A percentile compares a stretch with the other conserved stretches of the same genome.
These are phyloP conservation scores for Dentiscutata heterogama DNA, from an alignment of 371 early-diverging fungal species.

Conservation along the genomic window DNA sequence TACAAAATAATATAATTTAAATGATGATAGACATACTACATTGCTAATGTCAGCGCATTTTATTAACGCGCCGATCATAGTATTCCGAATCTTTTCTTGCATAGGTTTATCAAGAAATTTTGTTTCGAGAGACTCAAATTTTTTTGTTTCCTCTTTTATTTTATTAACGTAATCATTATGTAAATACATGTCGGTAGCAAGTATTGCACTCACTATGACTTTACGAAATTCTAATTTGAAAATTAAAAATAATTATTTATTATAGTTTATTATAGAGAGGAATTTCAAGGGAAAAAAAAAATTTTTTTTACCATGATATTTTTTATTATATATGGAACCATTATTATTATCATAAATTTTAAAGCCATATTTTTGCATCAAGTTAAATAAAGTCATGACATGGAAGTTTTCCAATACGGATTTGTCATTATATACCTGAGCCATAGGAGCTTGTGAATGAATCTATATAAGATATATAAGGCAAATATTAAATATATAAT, in stretches of 20 bases:
- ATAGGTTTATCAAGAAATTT: not conserved
- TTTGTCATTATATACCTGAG: constrained; percentile 92
- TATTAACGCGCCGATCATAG: constrained; percentile 75
- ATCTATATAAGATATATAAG: constrained; percentile 60
- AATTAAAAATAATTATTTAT: not conserved
- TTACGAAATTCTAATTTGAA: constrained; percentile 68
- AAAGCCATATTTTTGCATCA: constrained; percentile 75
- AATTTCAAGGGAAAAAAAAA: not conserved
- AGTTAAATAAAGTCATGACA: constrained; percentile 84
- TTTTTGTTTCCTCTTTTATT: constrained; percentile 64
- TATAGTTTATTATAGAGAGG: no score
- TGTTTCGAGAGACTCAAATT: constrained; percentile 40
- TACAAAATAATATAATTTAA: no score
- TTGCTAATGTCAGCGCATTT: constrained; percentile 91
- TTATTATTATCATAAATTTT: constrained; percentile 60
- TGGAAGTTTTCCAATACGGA: constrained; percentile 96
- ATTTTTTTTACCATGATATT: constrained; percentile 31
- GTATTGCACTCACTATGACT: constrained; percentile 75
- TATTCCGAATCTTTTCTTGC: constrained; percentile 59
- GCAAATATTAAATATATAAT: not conserved
- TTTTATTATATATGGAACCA: constrained; percentile 43
- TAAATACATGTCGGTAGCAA: constrained; percentile 89
- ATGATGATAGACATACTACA: constrained; percentile 58
- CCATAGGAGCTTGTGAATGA: constrained; percentile 81
- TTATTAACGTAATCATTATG: constrained; percentile 83